Base-by-base conservation (phyloP, 179 eudicot species). In the Amaranthus tricolor region DNA sequence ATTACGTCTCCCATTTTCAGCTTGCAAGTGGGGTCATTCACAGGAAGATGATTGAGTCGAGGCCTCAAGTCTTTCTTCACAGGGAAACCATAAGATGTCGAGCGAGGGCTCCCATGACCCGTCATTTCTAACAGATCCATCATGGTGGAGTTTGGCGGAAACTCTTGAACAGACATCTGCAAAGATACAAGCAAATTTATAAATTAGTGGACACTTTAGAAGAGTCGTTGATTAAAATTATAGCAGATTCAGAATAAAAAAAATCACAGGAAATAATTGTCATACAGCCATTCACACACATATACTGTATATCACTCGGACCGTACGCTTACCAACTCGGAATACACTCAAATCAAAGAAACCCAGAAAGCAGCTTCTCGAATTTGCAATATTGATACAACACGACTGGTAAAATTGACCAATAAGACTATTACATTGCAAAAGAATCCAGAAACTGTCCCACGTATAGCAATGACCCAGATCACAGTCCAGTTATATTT, bases 91-190 rank as follows among this genome's bases (percentile, higher is more conserved):
- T 88, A 90, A 10, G 84, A 73, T 11, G 83, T 75, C 87, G 88
- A 86, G 54, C 90, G 83, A 10, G 88, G 86, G 83, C 84, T 82
- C 62, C 91, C 89, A 48, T 78, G 84, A 10, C 96, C 92, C 5
- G 83, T 82, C 78, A 81, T 85, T 50, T 85, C 91, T 67, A 92
- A 70, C 54, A 92, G 72, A 77, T 94, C 97, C 88, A 78, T 75
- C 73, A 94, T 60, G 0, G 95, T 86, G 19, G 91, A 85, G 80
- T 92, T 85, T 67, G 88, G 79, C 0, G 87, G 90, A 64, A 90
- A 89, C 82, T 94, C 98, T 72, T 89, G 89, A 65, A 94, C 98
- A 6, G 96, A 92, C 98, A 94, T 94, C 97, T 94, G 86, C 76
- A 87, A 59, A n/a, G 9, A 51, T 58, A 70, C 43, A 45, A 15